phyloP scores from a whole-genome alignment of 192 early-diverging fungal genomes.

The Linnemannia hyalina region DNA sequence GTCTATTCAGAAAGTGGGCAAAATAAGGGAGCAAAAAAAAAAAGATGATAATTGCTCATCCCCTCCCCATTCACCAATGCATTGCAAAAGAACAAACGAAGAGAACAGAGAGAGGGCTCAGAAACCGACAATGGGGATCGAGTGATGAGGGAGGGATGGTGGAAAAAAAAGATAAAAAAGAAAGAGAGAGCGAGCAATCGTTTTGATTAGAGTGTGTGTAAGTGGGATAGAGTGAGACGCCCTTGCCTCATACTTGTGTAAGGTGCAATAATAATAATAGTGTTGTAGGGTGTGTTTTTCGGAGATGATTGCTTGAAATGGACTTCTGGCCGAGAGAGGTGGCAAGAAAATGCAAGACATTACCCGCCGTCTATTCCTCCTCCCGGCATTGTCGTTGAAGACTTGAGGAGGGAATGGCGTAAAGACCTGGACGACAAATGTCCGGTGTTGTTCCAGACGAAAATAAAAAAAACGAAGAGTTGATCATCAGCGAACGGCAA shows the following conservation, averaged over 20 bases:
- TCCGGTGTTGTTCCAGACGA: not conserved
- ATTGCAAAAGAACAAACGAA: not conserved
- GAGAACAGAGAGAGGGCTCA: constrained; percentile 10
- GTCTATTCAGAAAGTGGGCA: not conserved
- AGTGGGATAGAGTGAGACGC: not conserved
- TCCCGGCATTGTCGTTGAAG: not conserved
- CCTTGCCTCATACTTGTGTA: constrained; percentile 1
- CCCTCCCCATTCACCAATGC: too few species aligned
- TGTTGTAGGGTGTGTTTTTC: not conserved
- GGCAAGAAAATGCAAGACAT: not conserved
- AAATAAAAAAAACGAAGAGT: not conserved
- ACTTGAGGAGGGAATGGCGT: not conserved
- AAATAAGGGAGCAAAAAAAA: not conserved
- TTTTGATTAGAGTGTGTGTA: not conserved
- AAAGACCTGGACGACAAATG: not conserved
- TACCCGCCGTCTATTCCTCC: not conserved
- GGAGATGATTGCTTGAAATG: constrained; percentile 12
- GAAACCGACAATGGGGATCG: constrained; percentile 2
- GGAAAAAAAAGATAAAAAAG: not conserved
- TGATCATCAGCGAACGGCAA: not conserved
- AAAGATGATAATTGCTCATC: too few species aligned
- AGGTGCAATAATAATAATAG: not conserved
- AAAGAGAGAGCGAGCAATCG: not conserved
- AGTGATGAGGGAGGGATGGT: not conserved
- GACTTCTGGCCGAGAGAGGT: not conserved